These are phyloP conservation scores for Spencermartinsiella ligniputridi DNA, from an alignment of 1,139 yeast genomes.

Conservation along the genomic window DNA sequence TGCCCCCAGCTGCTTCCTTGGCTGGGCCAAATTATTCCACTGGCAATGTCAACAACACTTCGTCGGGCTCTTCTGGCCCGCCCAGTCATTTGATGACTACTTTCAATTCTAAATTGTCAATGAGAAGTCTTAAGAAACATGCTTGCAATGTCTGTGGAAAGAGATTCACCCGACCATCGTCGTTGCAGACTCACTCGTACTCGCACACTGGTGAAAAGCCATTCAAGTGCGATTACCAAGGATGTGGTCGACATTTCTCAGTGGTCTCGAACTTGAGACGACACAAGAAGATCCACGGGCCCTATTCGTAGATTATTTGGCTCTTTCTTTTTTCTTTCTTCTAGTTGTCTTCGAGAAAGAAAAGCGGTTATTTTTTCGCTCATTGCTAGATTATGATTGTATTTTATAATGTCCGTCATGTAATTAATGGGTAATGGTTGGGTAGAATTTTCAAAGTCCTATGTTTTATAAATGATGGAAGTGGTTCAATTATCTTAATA, in stretches of 20 bases:
- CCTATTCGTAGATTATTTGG: conserved; percentile 30
- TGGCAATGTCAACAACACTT: neutral
- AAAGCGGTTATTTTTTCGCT: neutral
- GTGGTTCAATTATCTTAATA: too few relatives aligned
- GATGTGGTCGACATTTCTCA: conserved; percentile 67
- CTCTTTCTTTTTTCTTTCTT: conserved; percentile 33
- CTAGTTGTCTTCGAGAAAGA: too few relatives aligned
- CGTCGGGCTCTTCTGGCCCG: conserved; percentile 15
- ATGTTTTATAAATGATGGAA: too few relatives aligned
- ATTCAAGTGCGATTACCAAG: conserved; percentile 58
- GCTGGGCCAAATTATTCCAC: neutral
- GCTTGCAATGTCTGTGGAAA: conserved; percentile 69
- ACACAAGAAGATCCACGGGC: conserved; percentile 61
- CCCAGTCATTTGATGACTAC: conserved; percentile 29
- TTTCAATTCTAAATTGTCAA: conserved; percentile 25
- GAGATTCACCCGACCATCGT: conserved; percentile 75
- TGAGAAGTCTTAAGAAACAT: conserved; percentile 30
- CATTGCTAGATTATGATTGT: neutral
- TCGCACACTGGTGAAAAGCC: conserved; percentile 89
- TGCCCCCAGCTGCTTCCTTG: conserved; percentile 4
- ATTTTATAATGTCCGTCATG: conserved; percentile 2
- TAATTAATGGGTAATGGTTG: conserved; percentile 1
- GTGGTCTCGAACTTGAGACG: conserved; percentile 80
- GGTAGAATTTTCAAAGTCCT: too few relatives aligned
- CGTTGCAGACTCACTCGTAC: conserved; percentile 73